Evolutionary conservation across 495 filamentous ascomycete species (phyloP).

Genomic region (Xylaria sp.): DNA sequence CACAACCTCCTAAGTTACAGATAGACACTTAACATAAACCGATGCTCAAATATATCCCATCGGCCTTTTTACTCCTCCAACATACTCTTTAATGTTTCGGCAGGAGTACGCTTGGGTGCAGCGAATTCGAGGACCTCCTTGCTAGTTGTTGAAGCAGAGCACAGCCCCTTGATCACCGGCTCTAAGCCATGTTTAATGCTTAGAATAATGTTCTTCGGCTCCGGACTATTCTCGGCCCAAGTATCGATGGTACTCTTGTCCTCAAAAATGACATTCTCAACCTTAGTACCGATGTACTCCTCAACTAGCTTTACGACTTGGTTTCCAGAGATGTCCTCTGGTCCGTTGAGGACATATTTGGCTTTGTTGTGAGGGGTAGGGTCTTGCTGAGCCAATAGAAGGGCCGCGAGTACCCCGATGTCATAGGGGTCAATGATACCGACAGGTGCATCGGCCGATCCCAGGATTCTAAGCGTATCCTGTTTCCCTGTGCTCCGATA

Average conservation of each 20-base stretch:
- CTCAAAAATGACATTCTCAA: slow-evolving; percentile 48
- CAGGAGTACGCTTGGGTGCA: slow-evolving; percentile 27
- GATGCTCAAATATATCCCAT: no score
- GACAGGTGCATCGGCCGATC: slow-evolving; percentile 44
- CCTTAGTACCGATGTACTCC: slow-evolving; percentile 44
- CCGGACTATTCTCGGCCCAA: slow-evolving; percentile 36
- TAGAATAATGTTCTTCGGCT: neutral
- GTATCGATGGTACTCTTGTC: slow-evolving; percentile 46
- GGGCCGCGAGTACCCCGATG: slow-evolving; percentile 50
- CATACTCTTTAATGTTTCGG: slow-evolving; percentile 21
- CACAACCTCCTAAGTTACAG: neutral
- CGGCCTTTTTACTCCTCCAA: neutral
- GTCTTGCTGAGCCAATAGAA: slow-evolving; percentile 47
- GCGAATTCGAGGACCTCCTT: slow-evolving; percentile 35
- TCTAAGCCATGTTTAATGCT: slow-evolving; percentile 29
- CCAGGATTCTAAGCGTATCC: slow-evolving; percentile 34
- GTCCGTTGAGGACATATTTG: slow-evolving; percentile 54
- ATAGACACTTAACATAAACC: neutral
- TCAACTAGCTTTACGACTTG: slow-evolving; percentile 51
- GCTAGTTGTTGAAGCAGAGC: slow-evolving; percentile 46
- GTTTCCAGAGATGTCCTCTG: slow-evolving; percentile 50
- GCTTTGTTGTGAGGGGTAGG: slow-evolving; percentile 44
- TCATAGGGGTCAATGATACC: slow-evolving; percentile 50
- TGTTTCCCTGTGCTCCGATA: slow-evolving; percentile 51
- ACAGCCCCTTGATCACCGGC: slow-evolving; percentile 42